phyloP scores from a whole-genome alignment of 169 alveolate genomes.

The Theileria sp. region DNA sequence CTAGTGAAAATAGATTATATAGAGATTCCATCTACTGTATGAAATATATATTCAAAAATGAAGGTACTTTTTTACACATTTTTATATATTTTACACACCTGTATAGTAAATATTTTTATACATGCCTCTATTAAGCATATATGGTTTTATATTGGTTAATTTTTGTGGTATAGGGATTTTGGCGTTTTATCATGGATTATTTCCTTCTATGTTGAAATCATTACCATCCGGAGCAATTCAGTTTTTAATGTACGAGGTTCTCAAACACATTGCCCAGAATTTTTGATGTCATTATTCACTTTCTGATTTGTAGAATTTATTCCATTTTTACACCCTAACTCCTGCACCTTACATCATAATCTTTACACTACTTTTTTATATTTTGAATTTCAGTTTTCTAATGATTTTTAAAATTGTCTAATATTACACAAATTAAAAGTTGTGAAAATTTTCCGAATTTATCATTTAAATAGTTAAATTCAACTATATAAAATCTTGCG shows the following conservation, averaged over 20 bases:
- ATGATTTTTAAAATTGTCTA: not conserved
- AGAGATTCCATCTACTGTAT: slow-evolving; percentile 71
- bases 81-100: slow-evolving; percentile 12
- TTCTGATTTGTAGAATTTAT: not conserved
- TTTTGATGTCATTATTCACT: not conserved
- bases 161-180: slow-evolving; percentile 57
- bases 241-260: slow-evolving; percentile 79
- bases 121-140: not conserved
- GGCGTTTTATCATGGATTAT: slow-evolving; percentile 79
- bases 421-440: not conserved
- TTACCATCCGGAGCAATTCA: slow-evolving; percentile 87
- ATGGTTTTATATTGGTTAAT: not conserved
- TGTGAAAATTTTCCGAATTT: not conserved
- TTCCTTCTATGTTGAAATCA: slow-evolving; percentile 80
- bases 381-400: not conserved
- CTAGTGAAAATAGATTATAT: slow-evolving; percentile 75
- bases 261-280: slow-evolving; percentile 68
- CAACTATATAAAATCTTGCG: not conserved
- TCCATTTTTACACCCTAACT: not conserved
- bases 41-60: slow-evolving; percentile 64
- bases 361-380: not conserved
- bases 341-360: not conserved
- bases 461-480: no score
- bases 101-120: not conserved
- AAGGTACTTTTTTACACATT: slow-evolving; percentile 50